Conservation (phyloP, 371 early-diverging fungal genomes). For the Mortierella sp. region DNA sequence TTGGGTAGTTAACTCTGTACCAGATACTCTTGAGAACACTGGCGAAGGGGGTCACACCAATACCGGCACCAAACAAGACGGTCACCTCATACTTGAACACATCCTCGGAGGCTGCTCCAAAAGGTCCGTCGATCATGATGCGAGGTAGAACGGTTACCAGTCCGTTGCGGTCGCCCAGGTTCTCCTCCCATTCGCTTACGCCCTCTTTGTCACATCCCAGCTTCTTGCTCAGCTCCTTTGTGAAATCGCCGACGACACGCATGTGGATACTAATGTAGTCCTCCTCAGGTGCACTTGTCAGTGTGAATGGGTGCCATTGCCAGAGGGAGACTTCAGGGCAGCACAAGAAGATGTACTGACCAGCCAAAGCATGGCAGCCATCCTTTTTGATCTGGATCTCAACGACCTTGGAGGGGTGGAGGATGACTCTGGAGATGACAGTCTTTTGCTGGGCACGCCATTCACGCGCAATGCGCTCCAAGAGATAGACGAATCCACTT, state of each 20-base stretch:
- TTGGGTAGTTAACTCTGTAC: slow-evolving; percentile 60
- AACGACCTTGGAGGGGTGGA: slow-evolving; percentile 75
- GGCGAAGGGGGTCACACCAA: slow-evolving; percentile 74
- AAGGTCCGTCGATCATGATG: slow-evolving; percentile 89
- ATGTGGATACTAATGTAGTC: slow-evolving; percentile 83
- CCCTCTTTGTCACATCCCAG: slow-evolving; percentile 68
- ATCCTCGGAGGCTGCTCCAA: slow-evolving; percentile 88
- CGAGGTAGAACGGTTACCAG: slow-evolving; percentile 59
- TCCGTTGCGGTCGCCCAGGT: slow-evolving; percentile 42
- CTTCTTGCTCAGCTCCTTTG: slow-evolving; percentile 71
- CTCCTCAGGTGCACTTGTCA: slow-evolving; percentile 87
- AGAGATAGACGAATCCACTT: slow-evolving; percentile 71
- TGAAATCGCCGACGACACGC: slow-evolving; percentile 86
- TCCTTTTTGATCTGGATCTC: slow-evolving; percentile 78
- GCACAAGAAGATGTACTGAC: slow-evolving; percentile 75
- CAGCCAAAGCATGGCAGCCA: slow-evolving; percentile 64
- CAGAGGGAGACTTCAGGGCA: slow-evolving; percentile 70
- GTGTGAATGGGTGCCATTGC: slow-evolving; percentile 92
- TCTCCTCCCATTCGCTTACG: slow-evolving; percentile 53
- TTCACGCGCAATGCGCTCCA: slow-evolving; percentile 81
- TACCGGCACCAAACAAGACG: slow-evolving; percentile 85
- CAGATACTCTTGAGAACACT: slow-evolving; percentile 59
- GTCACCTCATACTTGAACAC: slow-evolving; percentile 86
- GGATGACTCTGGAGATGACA: slow-evolving; percentile 70
- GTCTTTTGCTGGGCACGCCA: slow-evolving; percentile 74